Conservation (phyloP, 768 basidiomycete species). For the Russula emetica region DNA sequence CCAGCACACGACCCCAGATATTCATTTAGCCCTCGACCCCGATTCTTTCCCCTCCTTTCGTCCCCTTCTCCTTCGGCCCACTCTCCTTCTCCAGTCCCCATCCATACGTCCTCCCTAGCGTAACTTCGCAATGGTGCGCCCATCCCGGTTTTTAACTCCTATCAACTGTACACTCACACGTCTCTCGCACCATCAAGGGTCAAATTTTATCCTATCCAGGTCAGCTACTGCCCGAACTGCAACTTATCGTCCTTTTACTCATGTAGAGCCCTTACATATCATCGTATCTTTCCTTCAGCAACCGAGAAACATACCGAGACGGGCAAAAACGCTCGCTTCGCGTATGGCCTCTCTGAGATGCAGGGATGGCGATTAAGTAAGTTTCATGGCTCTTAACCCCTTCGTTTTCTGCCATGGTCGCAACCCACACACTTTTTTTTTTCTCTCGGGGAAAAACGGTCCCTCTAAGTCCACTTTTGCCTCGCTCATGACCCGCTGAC, state of each 20-base stretch:
- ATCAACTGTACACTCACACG: not conserved
- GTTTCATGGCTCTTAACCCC: conserved; percentile 36
- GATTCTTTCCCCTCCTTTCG: conserved; percentile 1
- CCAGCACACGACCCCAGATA: conserved; percentile 20
- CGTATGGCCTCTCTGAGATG: conserved; percentile 89
- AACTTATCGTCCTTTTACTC: conserved; percentile 1
- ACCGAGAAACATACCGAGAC: conserved; percentile 76
- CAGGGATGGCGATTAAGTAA: conserved; percentile 98
- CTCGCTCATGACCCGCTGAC: conserved; percentile 12
- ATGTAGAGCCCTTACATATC: not conserved
- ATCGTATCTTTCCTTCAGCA: conserved; percentile 40
- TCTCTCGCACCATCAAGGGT: conserved; percentile 47
- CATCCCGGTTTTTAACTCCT: conserved; percentile 1
- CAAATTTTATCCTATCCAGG: conserved; percentile 83
- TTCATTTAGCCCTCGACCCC: conserved; percentile 20
- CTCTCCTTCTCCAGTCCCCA: not conserved
- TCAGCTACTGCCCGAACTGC: conserved; percentile 35
- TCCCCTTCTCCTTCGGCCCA: not conserved
- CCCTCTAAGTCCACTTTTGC: conserved; percentile 4
- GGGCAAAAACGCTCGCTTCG: conserved; percentile 64
- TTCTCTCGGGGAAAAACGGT: not conserved
- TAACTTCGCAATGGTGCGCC: conserved; percentile 14
- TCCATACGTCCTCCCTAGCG: not conserved
- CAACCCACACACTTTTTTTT: not conserved
- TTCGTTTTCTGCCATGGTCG: not conserved